Evolutionary conservation across 2,329 filamentous ascomycete species (phyloP).

Genomic region (Alternaria atra): DNA sequence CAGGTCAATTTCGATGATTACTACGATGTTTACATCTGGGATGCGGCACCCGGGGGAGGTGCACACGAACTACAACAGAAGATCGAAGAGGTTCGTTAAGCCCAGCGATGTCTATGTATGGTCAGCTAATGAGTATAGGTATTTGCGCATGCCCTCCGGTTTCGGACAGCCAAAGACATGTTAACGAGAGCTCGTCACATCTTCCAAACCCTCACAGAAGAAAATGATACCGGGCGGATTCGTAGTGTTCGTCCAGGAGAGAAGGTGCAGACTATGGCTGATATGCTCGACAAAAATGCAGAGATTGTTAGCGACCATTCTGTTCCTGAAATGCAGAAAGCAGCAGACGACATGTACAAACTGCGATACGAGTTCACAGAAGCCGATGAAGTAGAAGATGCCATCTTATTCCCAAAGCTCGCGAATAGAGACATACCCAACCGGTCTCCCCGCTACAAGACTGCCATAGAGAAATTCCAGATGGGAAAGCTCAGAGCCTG

Average conservation of each 20-base stretch:
- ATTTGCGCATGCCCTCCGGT: conserved; percentile 51
- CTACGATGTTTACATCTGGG: conserved; percentile 57
- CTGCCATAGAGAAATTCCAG: conserved; percentile 36
- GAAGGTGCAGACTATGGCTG: conserved; percentile 44
- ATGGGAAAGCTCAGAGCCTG: conserved; percentile 5
- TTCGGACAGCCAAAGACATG: conserved; percentile 38
- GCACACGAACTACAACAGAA: conserved; percentile 43
- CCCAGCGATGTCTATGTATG: background rate
- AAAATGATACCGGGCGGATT: conserved; percentile 46
- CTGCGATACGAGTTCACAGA: conserved; percentile 47
- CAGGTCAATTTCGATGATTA: conserved; percentile 55
- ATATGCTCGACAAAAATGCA: conserved; percentile 36
- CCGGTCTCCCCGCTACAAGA: conserved; percentile 27
- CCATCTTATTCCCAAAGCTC: conserved; percentile 53
- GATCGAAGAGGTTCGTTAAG: conserved; percentile 39
- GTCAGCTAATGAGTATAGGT: conserved; percentile 29
- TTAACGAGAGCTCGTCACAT: conserved; percentile 47
- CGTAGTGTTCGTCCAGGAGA: conserved; percentile 52
- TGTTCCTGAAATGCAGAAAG: conserved; percentile 18
- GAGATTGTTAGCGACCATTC: conserved; percentile 16
- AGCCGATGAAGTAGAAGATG: conserved; percentile 54
- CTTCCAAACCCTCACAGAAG: conserved; percentile 49
- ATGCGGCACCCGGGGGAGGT: conserved; percentile 44
- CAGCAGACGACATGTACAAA: conserved; percentile 26
- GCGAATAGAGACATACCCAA: conserved; percentile 24